Conservation (phyloP, 1,139 yeast species). For the Casaregolazyma suthepensis region DNA sequence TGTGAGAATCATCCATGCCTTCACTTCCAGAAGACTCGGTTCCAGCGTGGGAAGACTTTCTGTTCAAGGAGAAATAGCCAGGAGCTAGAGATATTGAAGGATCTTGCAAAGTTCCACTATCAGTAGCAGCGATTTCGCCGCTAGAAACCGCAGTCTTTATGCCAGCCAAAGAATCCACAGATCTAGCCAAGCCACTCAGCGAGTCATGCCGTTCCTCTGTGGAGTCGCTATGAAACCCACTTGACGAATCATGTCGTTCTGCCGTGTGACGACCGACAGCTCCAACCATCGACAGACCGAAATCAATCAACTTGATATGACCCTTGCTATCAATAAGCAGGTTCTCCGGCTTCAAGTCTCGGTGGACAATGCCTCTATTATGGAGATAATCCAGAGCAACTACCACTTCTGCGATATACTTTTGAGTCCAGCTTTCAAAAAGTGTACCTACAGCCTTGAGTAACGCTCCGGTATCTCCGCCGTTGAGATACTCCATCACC, state of each 20-base stretch:
- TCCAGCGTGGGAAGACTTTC: conserved; percentile 5
- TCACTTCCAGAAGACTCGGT: conserved; percentile 10
- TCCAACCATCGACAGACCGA: conserved; percentile 89
- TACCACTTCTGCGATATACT: conserved; percentile 84
- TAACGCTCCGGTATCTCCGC: conserved; percentile 92
- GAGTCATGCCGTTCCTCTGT: not conserved
- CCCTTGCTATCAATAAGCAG: conserved; percentile 79
- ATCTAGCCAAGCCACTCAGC: not conserved
- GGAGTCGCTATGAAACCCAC: not conserved
- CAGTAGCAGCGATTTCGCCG: conserved; percentile 6
- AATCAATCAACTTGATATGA: conserved; percentile 88
- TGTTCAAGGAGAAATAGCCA: conserved; percentile 25
- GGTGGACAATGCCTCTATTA: conserved; percentile 80
- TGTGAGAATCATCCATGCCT: conserved; percentile 9
- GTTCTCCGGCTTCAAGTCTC: conserved; percentile 94
- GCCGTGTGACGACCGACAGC: conserved; percentile 69
- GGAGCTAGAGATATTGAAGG: conserved; percentile 29
- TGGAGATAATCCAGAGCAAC: conserved; percentile 90
- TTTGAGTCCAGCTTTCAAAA: conserved; percentile 72
- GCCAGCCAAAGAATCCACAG: not conserved
- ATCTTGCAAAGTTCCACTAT: conserved; percentile 18
- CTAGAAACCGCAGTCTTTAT: conserved; percentile 1
- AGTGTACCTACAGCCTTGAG: conserved; percentile 78
- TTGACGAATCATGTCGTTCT: not conserved
- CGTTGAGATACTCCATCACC: conserved; percentile 94